Evolutionary conservation across 2,329 filamentous ascomycete genomes (phyloP).

Genomic region (Botrytis paeoniae): DNA sequence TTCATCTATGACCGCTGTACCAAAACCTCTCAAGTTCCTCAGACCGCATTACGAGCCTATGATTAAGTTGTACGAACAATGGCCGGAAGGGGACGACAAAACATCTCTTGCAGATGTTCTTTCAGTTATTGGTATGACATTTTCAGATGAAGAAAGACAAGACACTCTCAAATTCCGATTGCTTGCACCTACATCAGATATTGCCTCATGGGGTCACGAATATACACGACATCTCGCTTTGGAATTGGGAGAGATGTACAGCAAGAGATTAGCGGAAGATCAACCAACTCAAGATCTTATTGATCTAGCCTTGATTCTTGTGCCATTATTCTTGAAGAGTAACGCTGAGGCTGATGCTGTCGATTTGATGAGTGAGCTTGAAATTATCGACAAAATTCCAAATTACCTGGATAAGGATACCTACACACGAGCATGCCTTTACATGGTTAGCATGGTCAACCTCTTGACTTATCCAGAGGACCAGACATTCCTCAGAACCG

Average conservation of each 20-base stretch:
- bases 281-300: slow-evolving; percentile 80
- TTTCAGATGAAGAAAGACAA: slow-evolving; percentile 91
- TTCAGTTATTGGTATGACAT: slow-evolving; percentile 98
- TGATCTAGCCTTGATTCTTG: slow-evolving; percentile 77
- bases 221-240: slow-evolving; percentile 94
- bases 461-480: slow-evolving; percentile 97
- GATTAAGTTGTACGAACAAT: slow-evolving; percentile 83
- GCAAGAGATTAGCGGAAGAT: slow-evolving; percentile 80
- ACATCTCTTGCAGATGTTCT: slow-evolving; percentile 89
- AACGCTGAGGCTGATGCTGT: slow-evolving; percentile 98
- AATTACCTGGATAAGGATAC: slow-evolving; percentile 92
- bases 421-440: slow-evolving; percentile 87
- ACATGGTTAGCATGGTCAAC: slow-evolving; percentile 99
- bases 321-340: slow-evolving; percentile 93
- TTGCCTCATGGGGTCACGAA: slow-evolving; percentile 97
- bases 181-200: slow-evolving; percentile 83
- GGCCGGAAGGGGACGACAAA: slow-evolving; percentile 82
- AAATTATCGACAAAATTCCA: slow-evolving; percentile 91
- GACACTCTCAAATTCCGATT: slow-evolving; percentile 96
- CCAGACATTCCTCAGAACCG: slow-evolving; percentile 87
- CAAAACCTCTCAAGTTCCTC: slow-evolving; percentile 96
- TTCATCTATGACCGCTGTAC: slow-evolving; percentile 98
- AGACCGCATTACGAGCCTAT: slow-evolving; percentile 93
- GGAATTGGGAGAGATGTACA: slow-evolving; percentile 93
- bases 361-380: slow-evolving; percentile 92